Percentiles rank a stretch among this genome's conserved stretches.
phyloP scores from a whole-genome alignment of 2,329 filamentous ascomycete genomes.

The Trichoderma sp. region DNA sequence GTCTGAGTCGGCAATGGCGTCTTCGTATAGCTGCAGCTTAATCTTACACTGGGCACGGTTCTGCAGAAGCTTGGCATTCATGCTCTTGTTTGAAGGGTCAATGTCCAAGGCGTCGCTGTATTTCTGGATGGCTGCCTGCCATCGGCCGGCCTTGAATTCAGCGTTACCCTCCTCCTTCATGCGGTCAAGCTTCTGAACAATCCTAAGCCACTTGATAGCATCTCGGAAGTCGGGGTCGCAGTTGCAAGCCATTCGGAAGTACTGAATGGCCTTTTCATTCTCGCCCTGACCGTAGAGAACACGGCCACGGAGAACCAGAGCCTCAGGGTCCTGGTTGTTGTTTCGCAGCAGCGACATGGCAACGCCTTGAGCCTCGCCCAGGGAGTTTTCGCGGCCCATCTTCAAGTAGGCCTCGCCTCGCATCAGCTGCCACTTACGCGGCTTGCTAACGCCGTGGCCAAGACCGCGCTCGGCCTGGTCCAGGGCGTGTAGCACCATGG shows the following conservation, averaged over 20 bases:
- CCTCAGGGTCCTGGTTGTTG: conserved; percentile 92
- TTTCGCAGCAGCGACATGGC: conserved; percentile 81
- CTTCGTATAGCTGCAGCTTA: conserved; percentile 78
- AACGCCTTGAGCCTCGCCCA: conserved; percentile 89
- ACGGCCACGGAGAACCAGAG: conserved; percentile 81
- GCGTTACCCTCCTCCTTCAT: conserved; percentile 93
- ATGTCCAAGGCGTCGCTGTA: conserved; percentile 81
- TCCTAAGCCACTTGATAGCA: conserved; percentile 82
- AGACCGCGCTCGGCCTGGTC: conserved; percentile 85
- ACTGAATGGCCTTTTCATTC: conserved; percentile 89
- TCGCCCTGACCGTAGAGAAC: conserved; percentile 89
- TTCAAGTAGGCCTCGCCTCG: conserved; percentile 87
- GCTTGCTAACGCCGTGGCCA: conserved; percentile 70
- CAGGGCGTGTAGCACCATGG: conserved; percentile 87
- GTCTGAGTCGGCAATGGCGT: conserved; percentile 82
- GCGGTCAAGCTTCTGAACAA: conserved; percentile 86
- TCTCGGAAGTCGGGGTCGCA: conserved; percentile 90
- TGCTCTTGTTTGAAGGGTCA: conserved; percentile 84
- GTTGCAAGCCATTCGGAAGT: conserved; percentile 83
- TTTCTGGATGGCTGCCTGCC: conserved; percentile 75
- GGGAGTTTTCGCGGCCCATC: conserved; percentile 84
- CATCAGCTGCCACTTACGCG: conserved; percentile 92
- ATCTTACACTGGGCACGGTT: conserved; percentile 86
- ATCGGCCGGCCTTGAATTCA: conserved; percentile 82
- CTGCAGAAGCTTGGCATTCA: conserved; percentile 90